Evolutionary conservation across 139 green algal species (phyloP).

Genomic region (Chlorella ohadii): DNA sequence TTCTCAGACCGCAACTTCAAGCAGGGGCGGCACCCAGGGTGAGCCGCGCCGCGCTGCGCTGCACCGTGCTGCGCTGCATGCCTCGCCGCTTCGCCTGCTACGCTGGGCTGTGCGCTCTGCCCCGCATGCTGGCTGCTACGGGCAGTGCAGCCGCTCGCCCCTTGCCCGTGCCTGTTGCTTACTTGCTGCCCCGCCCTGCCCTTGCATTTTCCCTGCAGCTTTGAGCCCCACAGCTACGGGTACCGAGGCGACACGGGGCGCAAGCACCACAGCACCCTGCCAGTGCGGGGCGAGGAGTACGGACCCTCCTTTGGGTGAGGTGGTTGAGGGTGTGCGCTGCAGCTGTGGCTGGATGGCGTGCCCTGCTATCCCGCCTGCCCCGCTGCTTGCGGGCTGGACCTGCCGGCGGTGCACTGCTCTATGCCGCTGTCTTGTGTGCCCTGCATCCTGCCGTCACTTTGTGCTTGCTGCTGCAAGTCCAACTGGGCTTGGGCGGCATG

Average conservation of each 20-base stretch:
- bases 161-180: not conserved
- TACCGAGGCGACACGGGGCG: constrained; percentile 91
- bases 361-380: too few species aligned
- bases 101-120: too few species aligned
- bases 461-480: too few species aligned
- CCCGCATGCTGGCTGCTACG: too few species aligned
- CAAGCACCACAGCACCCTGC: constrained; percentile 60
- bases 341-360: not conserved
- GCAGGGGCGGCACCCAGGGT: constrained; percentile 85
- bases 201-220: constrained; percentile 52
- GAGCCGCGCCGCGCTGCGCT: not conserved
- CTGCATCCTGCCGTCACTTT: too few species aligned
- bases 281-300: constrained; percentile 78
- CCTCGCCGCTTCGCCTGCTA: too few species aligned
- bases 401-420: not conserved
- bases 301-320: constrained; percentile 73
- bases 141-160: too few species aligned
- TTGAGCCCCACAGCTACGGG: constrained; percentile 84
- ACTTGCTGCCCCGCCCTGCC: not conserved
- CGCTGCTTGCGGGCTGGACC: not conserved
- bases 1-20: constrained; percentile 81
- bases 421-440: too few species aligned
- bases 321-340: not conserved
- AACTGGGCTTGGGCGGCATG: too few species aligned
- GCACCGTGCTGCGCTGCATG: too few species aligned